Percentiles rank a stretch among this genome's conserved stretches.
Conservation (phyloP, 495 filamentous ascomycete species). For the Podospora australis region DNA sequence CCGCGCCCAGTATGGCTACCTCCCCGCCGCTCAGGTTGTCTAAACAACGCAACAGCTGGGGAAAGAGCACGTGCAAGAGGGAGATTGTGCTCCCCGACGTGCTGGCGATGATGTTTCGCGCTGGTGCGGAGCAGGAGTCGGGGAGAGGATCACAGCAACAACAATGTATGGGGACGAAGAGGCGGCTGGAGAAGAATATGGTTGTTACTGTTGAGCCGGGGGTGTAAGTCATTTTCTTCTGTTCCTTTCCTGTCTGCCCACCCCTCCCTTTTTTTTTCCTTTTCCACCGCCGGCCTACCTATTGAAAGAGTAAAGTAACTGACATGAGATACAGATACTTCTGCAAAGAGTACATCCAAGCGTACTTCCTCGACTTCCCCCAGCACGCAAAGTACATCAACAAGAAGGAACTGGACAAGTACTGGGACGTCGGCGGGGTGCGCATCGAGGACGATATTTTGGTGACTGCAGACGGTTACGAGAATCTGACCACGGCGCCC, state of each 20-base stretch:
- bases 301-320: neutral
- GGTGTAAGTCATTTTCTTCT: conserved; percentile 42
- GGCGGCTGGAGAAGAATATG: conserved; percentile 59
- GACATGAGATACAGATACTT: conserved; percentile 46
- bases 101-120: conserved; percentile 15
- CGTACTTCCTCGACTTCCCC: conserved; percentile 55
- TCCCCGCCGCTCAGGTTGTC: no score
- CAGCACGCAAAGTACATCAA: conserved; percentile 66
- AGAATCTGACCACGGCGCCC: conserved; percentile 78
- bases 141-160: no score
- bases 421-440: conserved; percentile 75
- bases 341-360: conserved; percentile 53
- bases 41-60: neutral
- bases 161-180: conserved; percentile 22
- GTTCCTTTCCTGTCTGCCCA: neutral
- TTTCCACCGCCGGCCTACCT: neutral
- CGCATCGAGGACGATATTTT: conserved; percentile 90
- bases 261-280: neutral
- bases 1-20: no score
- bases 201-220: conserved; percentile 86
- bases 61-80: conserved; percentile 14
- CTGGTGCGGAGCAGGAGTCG: no score
- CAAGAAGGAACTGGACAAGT: conserved; percentile 60
- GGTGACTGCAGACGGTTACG: conserved; percentile 67
- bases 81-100: conserved; percentile 15